Conservation (phyloP, 2,329 filamentous ascomycete genomes). For the Claviceps sp. region DNA sequence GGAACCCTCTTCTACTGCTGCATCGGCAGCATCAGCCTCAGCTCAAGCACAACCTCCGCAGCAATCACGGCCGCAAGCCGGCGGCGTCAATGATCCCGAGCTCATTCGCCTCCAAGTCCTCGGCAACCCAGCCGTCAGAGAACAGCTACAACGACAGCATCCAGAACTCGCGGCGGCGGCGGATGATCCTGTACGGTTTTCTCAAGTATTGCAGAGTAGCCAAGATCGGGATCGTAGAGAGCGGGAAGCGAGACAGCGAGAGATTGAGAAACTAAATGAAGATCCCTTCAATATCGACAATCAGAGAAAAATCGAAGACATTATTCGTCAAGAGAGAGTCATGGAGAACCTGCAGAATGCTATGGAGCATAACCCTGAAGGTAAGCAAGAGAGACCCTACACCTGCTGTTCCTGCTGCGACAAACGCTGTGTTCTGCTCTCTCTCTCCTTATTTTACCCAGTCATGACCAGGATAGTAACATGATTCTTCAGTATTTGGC, state of each 20-base stretch:
- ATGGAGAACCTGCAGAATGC: slow-evolving; percentile 94
- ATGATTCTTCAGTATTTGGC: slow-evolving; percentile 60
- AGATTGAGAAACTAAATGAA: slow-evolving; percentile 76
- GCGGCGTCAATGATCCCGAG: slow-evolving; percentile 54
- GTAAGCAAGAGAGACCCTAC: slow-evolving; percentile 32
- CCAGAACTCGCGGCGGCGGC: slow-evolving; percentile 67
- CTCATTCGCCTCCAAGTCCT: slow-evolving; percentile 71
- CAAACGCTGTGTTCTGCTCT: not conserved
- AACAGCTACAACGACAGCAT: slow-evolving; percentile 56
- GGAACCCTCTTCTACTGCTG: slow-evolving; percentile 15
- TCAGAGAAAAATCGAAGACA: slow-evolving; percentile 86
- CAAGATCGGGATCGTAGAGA: slow-evolving; percentile 58
- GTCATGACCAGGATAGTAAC: slow-evolving; percentile 2
- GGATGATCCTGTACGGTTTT: slow-evolving; percentile 64
- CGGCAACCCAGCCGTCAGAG: slow-evolving; percentile 59
- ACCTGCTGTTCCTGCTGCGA: not conserved
- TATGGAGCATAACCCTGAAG: slow-evolving; percentile 94
- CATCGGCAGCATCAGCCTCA: slow-evolving; percentile 20
- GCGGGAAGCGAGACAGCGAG: slow-evolving; percentile 64
- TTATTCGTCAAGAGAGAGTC: slow-evolving; percentile 87
- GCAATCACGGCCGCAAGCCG: slow-evolving; percentile 19
- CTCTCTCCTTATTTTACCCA: not conserved
- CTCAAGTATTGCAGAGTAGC: slow-evolving; percentile 54
- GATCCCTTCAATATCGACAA: slow-evolving; percentile 92
- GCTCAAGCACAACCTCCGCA: slow-evolving; percentile 16